These are phyloP conservation scores for Colletotrichum musae DNA, from an alignment of 2,329 filamentous ascomycete species.

Conservation along the genomic window DNA sequence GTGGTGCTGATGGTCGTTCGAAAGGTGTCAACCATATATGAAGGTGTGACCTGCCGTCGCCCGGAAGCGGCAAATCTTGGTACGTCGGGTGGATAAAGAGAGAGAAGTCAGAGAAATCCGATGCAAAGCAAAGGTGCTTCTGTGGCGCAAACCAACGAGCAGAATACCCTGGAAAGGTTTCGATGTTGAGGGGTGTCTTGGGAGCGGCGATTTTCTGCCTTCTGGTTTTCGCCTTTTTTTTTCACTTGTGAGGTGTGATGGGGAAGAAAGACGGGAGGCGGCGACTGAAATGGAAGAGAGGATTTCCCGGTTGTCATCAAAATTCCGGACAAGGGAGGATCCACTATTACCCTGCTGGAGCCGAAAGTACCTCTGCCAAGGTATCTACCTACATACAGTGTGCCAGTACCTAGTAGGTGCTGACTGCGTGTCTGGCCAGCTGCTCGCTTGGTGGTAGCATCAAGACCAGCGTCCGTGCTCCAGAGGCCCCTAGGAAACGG, in stretches of 20 bases:
- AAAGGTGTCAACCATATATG: conserved; percentile 10
- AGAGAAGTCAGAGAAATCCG: conserved; percentile 27
- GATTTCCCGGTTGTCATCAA: conserved; percentile 36
- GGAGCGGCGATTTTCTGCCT: not conserved
- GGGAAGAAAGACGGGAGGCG: not conserved
- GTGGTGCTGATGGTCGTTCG: conserved; percentile 6
- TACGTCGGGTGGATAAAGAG: not conserved
- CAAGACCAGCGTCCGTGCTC: conserved; percentile 21
- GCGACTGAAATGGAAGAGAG: conserved; percentile 22
- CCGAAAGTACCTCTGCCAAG: too few relatives aligned
- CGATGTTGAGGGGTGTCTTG: conserved; percentile 21
- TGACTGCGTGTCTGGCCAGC: too few relatives aligned
- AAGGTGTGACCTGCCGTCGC: conserved; percentile 17
- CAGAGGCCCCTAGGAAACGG: conserved; percentile 9
- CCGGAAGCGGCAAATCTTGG: conserved; percentile 18
- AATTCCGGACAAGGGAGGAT: conserved; percentile 34
- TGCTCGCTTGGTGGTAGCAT: not conserved
- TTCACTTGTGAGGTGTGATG: not conserved
- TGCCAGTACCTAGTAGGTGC: not conserved
- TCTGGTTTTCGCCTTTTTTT: not conserved
- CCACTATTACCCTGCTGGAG: conserved; percentile 1
- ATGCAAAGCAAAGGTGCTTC: conserved; percentile 3
- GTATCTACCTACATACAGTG: not conserved
- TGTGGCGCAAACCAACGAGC: conserved; percentile 13
- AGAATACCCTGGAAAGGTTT: conserved; percentile 13